Conservation (phyloP, 2,329 filamentous ascomycete species). For the Stromatinia cepivora region DNA sequence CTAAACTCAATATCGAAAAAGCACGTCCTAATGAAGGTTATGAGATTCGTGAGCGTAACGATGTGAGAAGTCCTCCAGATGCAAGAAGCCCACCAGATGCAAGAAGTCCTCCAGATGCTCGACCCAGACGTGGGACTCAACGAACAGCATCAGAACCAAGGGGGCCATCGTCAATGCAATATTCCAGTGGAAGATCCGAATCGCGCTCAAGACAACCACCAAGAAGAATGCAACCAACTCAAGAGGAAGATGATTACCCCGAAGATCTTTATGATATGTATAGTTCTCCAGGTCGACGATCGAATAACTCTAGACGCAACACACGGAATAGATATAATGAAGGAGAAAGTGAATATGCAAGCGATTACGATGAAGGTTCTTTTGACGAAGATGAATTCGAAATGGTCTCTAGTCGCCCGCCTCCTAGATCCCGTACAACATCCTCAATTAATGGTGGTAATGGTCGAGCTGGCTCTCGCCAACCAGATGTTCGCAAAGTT, state of each 20-base stretch:
- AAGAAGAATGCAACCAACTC: slow-evolving; percentile 36
- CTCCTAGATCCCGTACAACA: slow-evolving; percentile 44
- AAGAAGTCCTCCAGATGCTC: slow-evolving; percentile 42
- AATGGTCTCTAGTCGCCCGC: slow-evolving; percentile 61
- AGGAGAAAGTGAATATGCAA: slow-evolving; percentile 76
- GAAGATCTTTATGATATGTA: slow-evolving; percentile 67
- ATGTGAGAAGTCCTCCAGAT: slow-evolving; percentile 42
- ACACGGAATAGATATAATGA: slow-evolving; percentile 65
- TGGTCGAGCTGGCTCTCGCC: slow-evolving; percentile 56
- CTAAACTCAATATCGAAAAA: slow-evolving; percentile 62
- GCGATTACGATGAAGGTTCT: slow-evolving; percentile 67
- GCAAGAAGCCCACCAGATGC: slow-evolving; percentile 27
- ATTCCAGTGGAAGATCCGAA: slow-evolving; percentile 39
- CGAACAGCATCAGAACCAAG: slow-evolving; percentile 54
- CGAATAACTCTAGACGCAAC: slow-evolving; percentile 44
- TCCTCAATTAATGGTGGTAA: slow-evolving; percentile 27
- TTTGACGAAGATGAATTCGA: slow-evolving; percentile 80
- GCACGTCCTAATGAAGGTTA: slow-evolving; percentile 49
- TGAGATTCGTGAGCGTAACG: slow-evolving; percentile 35
- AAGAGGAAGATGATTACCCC: slow-evolving; percentile 61
- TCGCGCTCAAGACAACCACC: slow-evolving; percentile 30
- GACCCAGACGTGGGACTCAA: slow-evolving; percentile 44
- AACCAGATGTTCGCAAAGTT: slow-evolving; percentile 72
- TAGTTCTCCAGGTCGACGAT: slow-evolving; percentile 43
- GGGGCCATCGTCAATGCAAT: slow-evolving; percentile 43